Conservation (phyloP, 202 grass and related monocot genomes). For the Carex arenaria region DNA sequence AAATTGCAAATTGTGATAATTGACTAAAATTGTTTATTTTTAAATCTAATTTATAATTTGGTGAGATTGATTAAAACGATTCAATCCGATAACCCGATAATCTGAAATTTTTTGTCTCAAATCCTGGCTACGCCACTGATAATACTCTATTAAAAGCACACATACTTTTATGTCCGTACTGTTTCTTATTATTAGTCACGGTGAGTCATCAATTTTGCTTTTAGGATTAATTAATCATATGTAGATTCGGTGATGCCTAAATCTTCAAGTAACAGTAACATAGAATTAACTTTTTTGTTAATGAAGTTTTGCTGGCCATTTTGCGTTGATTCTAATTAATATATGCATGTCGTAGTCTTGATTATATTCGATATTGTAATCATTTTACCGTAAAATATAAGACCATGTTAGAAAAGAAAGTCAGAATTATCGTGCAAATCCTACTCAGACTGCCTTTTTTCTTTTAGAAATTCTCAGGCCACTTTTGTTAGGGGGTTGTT, state of each 20-base stretch:
- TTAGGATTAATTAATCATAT: neutral
- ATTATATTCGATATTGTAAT: constrained; percentile 7
- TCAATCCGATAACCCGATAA: too few species aligned
- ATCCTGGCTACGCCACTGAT: too few species aligned
- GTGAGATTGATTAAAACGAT: too few species aligned
- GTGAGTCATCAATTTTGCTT: neutral
- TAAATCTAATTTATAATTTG: too few species aligned
- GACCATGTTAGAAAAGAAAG: neutral
- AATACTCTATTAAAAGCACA: neutral
- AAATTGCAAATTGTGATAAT: too few species aligned
- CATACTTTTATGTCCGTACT: neutral
- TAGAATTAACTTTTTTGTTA: neutral
- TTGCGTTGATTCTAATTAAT: neutral
- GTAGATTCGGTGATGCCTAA: neutral
- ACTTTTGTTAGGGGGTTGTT: neutral
- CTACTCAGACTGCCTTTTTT: neutral
- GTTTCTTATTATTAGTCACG: neutral
- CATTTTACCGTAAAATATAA: neutral
- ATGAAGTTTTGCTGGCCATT: neutral
- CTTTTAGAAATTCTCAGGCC: neutral
- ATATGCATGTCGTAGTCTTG: neutral
- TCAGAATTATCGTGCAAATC: neutral
- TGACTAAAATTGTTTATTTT: too few species aligned
- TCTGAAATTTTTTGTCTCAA: too few species aligned
- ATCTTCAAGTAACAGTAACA: constrained; percentile 12